Evolutionary conservation across 2,329 filamentous ascomycete genomes (phyloP).

Genomic region (Ophiostoma montium): DNA sequence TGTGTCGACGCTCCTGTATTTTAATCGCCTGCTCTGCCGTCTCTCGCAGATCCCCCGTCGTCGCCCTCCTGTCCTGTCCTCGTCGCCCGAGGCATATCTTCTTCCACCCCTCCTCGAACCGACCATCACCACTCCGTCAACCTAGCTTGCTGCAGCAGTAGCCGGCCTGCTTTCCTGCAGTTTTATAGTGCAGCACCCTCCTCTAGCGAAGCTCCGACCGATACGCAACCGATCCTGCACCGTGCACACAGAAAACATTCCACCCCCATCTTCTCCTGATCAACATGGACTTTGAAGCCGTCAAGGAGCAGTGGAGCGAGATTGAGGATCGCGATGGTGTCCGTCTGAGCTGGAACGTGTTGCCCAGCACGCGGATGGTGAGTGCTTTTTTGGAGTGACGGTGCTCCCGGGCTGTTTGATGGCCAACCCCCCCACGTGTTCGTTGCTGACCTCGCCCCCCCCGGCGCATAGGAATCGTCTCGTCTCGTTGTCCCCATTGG

Average conservation of each 20-base stretch:
- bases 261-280: background rate
- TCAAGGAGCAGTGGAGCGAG: slow-evolving; percentile 94
- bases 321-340: slow-evolving; percentile 94
- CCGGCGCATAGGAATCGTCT: slow-evolving; percentile 60
- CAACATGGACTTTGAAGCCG: slow-evolving; percentile 75
- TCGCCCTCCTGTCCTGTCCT: background rate
- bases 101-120: background rate
- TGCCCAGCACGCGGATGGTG: slow-evolving; percentile 95
- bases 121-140: background rate
- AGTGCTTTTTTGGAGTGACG: too few relatives aligned
- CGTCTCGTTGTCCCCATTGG: slow-evolving; percentile 91
- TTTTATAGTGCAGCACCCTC: background rate
- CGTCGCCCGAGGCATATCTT: background rate
- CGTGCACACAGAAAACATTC: background rate
- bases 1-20: background rate
- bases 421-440: background rate
- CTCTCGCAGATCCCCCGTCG: background rate
- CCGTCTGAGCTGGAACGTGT: slow-evolving; percentile 95
- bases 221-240: background rate
- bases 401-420: background rate
- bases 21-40: background rate
- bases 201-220: background rate
- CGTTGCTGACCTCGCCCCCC: background rate
- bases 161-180: background rate
- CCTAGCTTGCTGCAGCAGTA: background rate